Base-by-base conservation (phyloP, 805 yeast species). In the Isabelozyma rhagii region DNA sequence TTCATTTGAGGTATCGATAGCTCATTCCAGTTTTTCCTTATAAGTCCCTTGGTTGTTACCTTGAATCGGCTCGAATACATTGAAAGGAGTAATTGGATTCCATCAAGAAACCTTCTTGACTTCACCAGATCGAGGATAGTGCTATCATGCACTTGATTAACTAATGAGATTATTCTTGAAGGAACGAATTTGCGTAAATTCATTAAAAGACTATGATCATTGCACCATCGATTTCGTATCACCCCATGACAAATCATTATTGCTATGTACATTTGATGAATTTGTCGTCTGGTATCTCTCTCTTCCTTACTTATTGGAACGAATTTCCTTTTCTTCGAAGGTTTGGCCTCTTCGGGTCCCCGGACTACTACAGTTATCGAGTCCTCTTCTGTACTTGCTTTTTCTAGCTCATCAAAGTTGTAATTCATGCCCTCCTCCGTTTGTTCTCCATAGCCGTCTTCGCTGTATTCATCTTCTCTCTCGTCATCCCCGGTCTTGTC, bases 191-290 rank as follows among this genome's bases (percentile, higher is more conserved):
- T 66, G 21, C 73, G 63, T 11, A 90, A 64, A 8, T 57, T 55
- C 14, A 56, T 47, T 14, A 76, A 72, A 0, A 88, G 59, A 3
- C 54, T 51, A 1, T 61, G 58, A 52, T 82, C 80, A 50, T 80
- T 81, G 52, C 90, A 78, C 97, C 97, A 92, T 6, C 68, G 55
- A 61, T 92, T 93, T 25, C 96, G 75, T 3, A 81, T 58, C 0
- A 74, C 73, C 0, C 91, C 94, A 62, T 89, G 96, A 2, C 78
- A 61, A 47, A 87, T 64, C 81, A 89, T 79, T 21, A 78, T 66
- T 13, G 80, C 70, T 2, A 93, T 56, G 50, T 81, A 78, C 46
- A 79, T 55, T 66, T 81, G 77, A 62, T 92, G 97, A 8, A 82
- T 63, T 0, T 64, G 54, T 44, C 74, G 71, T 15, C 97, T 68